Conservation (phyloP, 805 yeast species). For the Saccharomycopsis amapae region DNA sequence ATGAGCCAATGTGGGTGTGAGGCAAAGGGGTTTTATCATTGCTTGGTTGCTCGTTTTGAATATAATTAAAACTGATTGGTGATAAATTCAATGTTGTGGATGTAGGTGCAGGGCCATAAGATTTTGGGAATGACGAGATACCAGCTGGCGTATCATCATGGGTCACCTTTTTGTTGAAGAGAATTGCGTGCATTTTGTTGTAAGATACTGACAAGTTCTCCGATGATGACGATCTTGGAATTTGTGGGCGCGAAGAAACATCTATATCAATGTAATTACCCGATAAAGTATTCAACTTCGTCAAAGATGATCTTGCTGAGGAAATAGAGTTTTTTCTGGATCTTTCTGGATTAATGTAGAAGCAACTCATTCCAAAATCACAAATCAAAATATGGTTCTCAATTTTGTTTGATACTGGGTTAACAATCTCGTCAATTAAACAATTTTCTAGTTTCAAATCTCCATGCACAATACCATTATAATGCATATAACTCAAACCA, state of each 20-base stretch:
- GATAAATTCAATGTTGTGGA: slow-evolving; percentile 21
- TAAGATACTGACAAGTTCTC: slow-evolving; percentile 18
- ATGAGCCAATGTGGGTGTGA: slow-evolving; percentile 73
- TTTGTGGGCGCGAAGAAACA: slow-evolving; percentile 24
- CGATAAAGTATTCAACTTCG: slow-evolving; percentile 10
- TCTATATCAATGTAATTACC: not conserved
- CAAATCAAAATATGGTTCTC: slow-evolving; percentile 50
- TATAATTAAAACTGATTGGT: slow-evolving; percentile 25
- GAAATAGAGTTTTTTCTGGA: slow-evolving; percentile 16
- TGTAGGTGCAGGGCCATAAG: slow-evolving; percentile 28
- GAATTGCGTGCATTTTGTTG: slow-evolving; percentile 24
- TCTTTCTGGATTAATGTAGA: slow-evolving; percentile 19
- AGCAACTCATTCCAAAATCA: slow-evolving; percentile 81
- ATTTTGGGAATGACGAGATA: slow-evolving; percentile 26
- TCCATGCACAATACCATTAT: slow-evolving; percentile 63
- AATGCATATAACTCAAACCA: slow-evolving; percentile 60
- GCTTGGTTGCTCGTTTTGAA: slow-evolving; percentile 24
- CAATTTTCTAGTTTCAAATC: slow-evolving; percentile 81
- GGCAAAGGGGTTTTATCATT: slow-evolving; percentile 32
- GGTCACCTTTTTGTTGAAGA: slow-evolving; percentile 25
- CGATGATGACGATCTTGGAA: slow-evolving; percentile 32
- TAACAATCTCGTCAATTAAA: slow-evolving; percentile 40
- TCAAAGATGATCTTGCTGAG: slow-evolving; percentile 20
- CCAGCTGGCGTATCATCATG: slow-evolving; percentile 31
- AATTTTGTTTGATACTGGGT: slow-evolving; percentile 26